These are phyloP conservation scores for Zygosaccharomyces bisporus DNA, from an alignment of 805 yeast species.

Conservation along the genomic window DNA sequence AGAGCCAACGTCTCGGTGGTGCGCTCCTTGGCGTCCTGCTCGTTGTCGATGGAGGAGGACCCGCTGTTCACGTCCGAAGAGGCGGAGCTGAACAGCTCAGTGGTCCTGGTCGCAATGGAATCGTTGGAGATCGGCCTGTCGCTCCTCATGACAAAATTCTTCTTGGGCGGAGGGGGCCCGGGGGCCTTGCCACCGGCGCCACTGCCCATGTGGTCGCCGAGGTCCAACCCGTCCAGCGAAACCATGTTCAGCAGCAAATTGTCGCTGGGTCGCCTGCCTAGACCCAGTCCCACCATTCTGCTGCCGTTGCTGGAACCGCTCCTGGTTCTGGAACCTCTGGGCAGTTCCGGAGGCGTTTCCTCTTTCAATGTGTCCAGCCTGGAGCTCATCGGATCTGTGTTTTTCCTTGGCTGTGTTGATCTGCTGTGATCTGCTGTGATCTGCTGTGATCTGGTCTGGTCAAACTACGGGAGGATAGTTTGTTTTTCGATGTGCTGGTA, in stretches of 20 bases:
- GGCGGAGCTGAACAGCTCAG: conserved; percentile 31
- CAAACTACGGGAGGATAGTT: neutral
- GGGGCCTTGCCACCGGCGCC: conserved; percentile 1
- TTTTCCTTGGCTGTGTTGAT: neutral
- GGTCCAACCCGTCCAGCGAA: conserved; percentile 9
- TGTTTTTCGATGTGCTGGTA: neutral
- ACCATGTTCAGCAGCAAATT: conserved; percentile 26
- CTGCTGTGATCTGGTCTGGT: neutral
- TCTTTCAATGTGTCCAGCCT: conserved; percentile 14
- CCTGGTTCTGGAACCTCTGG: conserved; percentile 8
- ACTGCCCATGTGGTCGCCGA: conserved; percentile 4
- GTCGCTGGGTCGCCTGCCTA: conserved; percentile 35
- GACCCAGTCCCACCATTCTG: conserved; percentile 27
- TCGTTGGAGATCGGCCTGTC: conserved; percentile 35
- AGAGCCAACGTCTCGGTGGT: conserved; percentile 2
- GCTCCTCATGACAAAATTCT: conserved; percentile 14
- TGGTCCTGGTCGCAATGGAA: conserved; percentile 30
- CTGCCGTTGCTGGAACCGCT: conserved; percentile 14
- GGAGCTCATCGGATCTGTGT: conserved; percentile 6
- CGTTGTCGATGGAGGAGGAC: conserved; percentile 31
- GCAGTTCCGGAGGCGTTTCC: conserved; percentile 8
- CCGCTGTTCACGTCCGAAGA: conserved; percentile 29
- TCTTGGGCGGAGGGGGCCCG: conserved; percentile 27
- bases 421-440: neutral
- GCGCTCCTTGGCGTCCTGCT: conserved; percentile 14